Conservation (phyloP, 116 monocot species). For the Phalaenopsis hybrid region DNA sequence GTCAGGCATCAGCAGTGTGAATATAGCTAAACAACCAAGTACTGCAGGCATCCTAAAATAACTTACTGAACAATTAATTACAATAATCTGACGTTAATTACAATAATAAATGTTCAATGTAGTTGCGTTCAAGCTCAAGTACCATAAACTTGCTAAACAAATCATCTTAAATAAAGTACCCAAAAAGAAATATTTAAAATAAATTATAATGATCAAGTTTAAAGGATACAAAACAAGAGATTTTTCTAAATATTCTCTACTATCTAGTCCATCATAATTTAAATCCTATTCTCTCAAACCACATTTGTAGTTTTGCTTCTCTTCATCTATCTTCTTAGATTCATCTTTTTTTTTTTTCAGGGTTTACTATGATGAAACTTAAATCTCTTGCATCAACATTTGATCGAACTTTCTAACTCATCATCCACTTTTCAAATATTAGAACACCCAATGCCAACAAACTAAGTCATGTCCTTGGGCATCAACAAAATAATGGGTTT, state of each 20-base stretch:
- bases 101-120: not conserved
- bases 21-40: not conserved
- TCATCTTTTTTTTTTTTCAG: not conserved
- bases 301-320: not conserved
- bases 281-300: not conserved
- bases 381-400: not conserved
- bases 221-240: not conserved
- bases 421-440: not conserved
- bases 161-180: not conserved
- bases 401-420: not conserved
- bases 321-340: not conserved
- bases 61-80: not conserved
- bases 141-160: not conserved
- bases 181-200: not conserved
- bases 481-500: not conserved
- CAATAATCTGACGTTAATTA: not conserved
- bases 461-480: too few species aligned
- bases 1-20: not conserved
- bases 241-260: not conserved
- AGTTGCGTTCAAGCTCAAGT: not conserved
- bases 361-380: not conserved
- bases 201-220: not conserved
- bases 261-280: not conserved
- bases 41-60: not conserved
- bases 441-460: not conserved